Base-by-base conservation (phyloP, 2,329 filamentous ascomycete genomes). In the Didymella keratinophila region DNA sequence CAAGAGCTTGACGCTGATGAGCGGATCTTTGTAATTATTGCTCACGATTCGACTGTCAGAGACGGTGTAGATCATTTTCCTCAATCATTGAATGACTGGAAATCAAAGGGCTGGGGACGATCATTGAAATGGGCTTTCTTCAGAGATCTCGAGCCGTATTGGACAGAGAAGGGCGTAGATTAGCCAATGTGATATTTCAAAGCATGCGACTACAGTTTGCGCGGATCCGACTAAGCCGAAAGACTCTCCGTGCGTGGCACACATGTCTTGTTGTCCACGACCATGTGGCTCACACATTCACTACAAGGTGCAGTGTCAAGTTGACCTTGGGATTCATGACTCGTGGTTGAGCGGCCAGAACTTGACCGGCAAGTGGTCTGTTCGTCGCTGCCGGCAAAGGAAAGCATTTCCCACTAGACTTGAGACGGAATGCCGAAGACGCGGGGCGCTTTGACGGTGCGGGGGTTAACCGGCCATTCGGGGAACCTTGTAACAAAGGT, bases 51-150 rank as follows among this genome's bases (percentile, higher is more conserved):
- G 9, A 67, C 67, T 12, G 58, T 73, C 3, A 50, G 60, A 48
- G 67, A 66, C 54, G 64, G 66, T 4, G 61, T 72, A 4, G 62
- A 68, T 3, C 65, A 65, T 45, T 73, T 71, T 34, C 71, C 71
- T 11, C 61, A 62, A 9, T 51, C 50, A 16, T 32, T 70, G 18
- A 71, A 72, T 56, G 58, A 59, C 6, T 73, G 70, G 69, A 70
- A 66, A 50, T 56, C 62, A n/a, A 66, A 61, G 23, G 65, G 62
- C 14, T 71, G 66, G 63, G 69, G 66, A 14, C 61, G 60, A 27
- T 65, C 60, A 9, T 46, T 66, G 18, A 67, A 60, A 18, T 72
- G 69, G 70, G 57, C 65, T 16, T 72, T 72, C 45, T 64, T 72
- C 20, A 45, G 59, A 20, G 66, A 69, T 46, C 56, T 73, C 11